A percentile compares a stretch with the other conserved stretches of the same genome.
phyloP scores from a whole-genome alignment of 257 asterid species.

The Thymus quinquecostatus region DNA sequence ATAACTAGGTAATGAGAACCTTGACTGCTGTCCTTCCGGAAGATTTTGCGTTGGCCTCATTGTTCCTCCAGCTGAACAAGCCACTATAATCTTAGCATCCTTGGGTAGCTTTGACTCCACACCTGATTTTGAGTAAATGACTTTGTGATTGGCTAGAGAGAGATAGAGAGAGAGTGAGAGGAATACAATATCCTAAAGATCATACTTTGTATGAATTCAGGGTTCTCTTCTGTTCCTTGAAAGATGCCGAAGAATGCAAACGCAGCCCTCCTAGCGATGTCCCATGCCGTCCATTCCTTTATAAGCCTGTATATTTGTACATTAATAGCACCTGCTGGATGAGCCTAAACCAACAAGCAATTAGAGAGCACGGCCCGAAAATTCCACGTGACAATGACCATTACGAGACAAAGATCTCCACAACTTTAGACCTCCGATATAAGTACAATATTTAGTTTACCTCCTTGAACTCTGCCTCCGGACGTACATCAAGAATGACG shows the following conservation, averaged over 20 bases:
- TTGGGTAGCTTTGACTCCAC: slow-evolving; percentile 77
- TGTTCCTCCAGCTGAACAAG: slow-evolving; percentile 91
- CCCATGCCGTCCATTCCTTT: slow-evolving; percentile 99
- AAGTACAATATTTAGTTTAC: slow-evolving; percentile 37
- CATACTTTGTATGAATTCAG: slow-evolving; percentile 74
- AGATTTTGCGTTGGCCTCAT: slow-evolving; percentile 81
- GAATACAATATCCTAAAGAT: not conserved
- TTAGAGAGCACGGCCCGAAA: not conserved
- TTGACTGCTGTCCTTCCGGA: slow-evolving; percentile 91
- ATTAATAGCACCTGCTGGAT: slow-evolving; percentile 89
- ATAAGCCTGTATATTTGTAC: slow-evolving; percentile 94
- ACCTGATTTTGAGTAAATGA: slow-evolving; percentile 48
- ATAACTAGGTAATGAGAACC: slow-evolving; percentile 43
- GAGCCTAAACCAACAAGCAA: slow-evolving; percentile 55
- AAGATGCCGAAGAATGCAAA: slow-evolving; percentile 95
- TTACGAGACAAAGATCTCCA: not conserved
- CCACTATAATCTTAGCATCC: slow-evolving; percentile 82
- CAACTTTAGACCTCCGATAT: slow-evolving; percentile 9
- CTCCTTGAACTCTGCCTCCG: slow-evolving; percentile 94
- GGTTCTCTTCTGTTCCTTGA: slow-evolving; percentile 95
- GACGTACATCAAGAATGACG: slow-evolving; percentile 90
- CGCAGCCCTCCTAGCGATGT: slow-evolving; percentile 91
- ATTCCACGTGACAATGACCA: not conserved
- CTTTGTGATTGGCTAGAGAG: not conserved
- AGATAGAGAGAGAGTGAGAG: not conserved